Percentiles rank a stretch among this genome's conserved stretches.
phyloP scores from a whole-genome alignment of 257 asterid genomes.

The Solanum tacnaense region DNA sequence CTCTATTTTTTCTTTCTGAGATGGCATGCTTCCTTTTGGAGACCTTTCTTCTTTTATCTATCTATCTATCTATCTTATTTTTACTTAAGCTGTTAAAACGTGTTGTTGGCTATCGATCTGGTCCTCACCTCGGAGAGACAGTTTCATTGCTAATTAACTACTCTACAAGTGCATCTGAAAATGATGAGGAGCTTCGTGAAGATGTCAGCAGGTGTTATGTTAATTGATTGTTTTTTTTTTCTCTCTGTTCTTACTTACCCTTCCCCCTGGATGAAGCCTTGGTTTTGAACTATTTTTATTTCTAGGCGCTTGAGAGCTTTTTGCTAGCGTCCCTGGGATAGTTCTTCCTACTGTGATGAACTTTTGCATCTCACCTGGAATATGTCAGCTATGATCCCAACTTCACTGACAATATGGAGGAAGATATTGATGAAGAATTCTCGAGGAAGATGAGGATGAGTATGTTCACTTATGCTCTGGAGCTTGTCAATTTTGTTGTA shows the following conservation, averaged over 20 bases:
- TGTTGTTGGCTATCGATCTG: slow-evolving; percentile 95
- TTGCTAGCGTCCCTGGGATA: slow-evolving; percentile 82
- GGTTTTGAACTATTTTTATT: background rate
- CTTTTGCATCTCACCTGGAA: slow-evolving; percentile 75
- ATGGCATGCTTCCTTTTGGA: background rate
- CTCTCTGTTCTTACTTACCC: background rate
- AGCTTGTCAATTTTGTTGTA: slow-evolving; percentile 18
- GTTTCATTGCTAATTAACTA: slow-evolving; percentile 74
- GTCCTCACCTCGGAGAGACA: slow-evolving; percentile 91
- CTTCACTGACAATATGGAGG: slow-evolving; percentile 98
- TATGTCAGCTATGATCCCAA: slow-evolving; percentile 94
- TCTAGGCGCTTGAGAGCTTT: slow-evolving; percentile 89
- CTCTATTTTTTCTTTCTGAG: background rate
- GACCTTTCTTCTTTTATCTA: background rate
- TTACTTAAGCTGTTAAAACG: slow-evolving; percentile 11
- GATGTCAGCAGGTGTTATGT: slow-evolving; percentile 75
- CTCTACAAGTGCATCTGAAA: slow-evolving; percentile 88
- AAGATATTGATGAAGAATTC: slow-evolving; percentile 80
- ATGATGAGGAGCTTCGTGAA: slow-evolving; percentile 97
- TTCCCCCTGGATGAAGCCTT: background rate
- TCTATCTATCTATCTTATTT: background rate
- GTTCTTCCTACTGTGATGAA: slow-evolving; percentile 64
- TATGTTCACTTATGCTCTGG: slow-evolving; percentile 26
- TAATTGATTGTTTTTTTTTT: background rate
- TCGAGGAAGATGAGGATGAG: slow-evolving; percentile 92